Percentiles rank a stretch among this genome's conserved stretches.
phyloP scores from a whole-genome alignment of 495 filamentous ascomycete species.

The Penicillium antarcticum region DNA sequence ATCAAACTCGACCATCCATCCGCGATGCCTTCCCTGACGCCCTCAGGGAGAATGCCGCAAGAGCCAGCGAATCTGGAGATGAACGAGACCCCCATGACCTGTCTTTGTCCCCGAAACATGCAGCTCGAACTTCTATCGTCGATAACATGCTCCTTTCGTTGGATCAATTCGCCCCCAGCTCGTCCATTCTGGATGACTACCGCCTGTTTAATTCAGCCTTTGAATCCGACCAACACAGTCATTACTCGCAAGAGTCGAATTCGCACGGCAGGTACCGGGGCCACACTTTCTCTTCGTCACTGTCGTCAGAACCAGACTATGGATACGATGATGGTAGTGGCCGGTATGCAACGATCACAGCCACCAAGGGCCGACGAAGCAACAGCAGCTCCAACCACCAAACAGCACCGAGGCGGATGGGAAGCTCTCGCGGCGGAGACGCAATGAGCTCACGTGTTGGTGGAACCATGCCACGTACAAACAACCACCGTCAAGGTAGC shows the following conservation, averaged over 20 bases:
- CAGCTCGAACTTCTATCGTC: conserved; percentile 80
- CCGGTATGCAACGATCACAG: conserved; percentile 54
- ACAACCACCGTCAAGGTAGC: conserved; percentile 57
- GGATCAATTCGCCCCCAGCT: conserved; percentile 64
- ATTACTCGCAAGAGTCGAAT: conserved; percentile 23
- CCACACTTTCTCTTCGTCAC: conserved; percentile 62
- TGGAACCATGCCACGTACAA: conserved; percentile 23
- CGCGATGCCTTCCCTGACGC: conserved; percentile 52
- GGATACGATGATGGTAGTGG: conserved; percentile 61
- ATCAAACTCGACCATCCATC: conserved; percentile 33
- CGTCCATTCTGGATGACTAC: conserved; percentile 39
- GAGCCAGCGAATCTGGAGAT: conserved; percentile 41
- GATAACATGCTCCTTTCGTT: conserved; percentile 90
- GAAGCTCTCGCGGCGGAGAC: conserved; percentile 53
- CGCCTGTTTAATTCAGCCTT: conserved; percentile 41
- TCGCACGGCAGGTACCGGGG: conserved; percentile 49
- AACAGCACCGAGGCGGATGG: conserved; percentile 57
- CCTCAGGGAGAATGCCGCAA: conserved; percentile 38
- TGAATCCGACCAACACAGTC: conserved; percentile 27
- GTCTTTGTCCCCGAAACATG: conserved; percentile 69
- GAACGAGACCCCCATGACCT: conserved; percentile 84
- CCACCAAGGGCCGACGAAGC: conserved; percentile 60
- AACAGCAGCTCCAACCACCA: conserved; percentile 79
- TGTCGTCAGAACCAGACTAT: conserved; percentile 74
- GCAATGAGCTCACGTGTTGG: conserved; percentile 32